Base-by-base conservation (phyloP, 768 basidiomycete species). In the Coprinopsis marcescibilis region DNA sequence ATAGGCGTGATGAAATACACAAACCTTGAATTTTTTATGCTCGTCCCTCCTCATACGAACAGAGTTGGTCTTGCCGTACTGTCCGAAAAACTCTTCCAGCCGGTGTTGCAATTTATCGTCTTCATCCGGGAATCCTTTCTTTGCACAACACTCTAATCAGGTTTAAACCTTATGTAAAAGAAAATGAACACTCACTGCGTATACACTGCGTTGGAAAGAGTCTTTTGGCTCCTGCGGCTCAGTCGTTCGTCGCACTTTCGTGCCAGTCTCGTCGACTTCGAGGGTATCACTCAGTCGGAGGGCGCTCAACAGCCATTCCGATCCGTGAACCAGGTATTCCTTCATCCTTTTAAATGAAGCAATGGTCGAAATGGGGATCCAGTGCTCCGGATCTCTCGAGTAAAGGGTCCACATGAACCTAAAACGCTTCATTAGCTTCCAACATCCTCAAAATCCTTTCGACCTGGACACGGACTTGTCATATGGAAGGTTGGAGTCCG, bases 351-450 rank as follows among this genome's bases (percentile, higher is more conserved):
- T 94, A 81, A 97, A 98, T 5, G 90, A 93, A 4, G 86, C 76
- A 47, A 98, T 80, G 2, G 85, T 89, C 45, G 82, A 69, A 60
- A 98, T 76, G 1, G 93, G 83, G 4, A 97, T 79, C 92, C 92
- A 98, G 57, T 96, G 90, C 33, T 89, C 83, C 1, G 77, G 70
- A 52, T 83, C 83, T 52, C 85, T 82, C 20, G 81, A 79, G 62
- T 95, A 82, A 38, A 94, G 68, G 2, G 86, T 81, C 91, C 92
- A 97, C 88, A 96, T 91, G 73, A 93, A 96, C 68, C 90, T 92
- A 33, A n/a, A n/a, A n/a, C n/a, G n/a, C n/a, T n/a, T n/a, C n/a
- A n/a, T n/a, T n/a, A n/a, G n/a, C n/a, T n/a, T n/a, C n/a, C n/a
- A n/a, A n/a, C n/a, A n/a, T n/a, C n/a, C n/a, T n/a, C n/a, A n/a